phyloP scores from a whole-genome alignment of 2,329 filamentous ascomycete species.

The Penicillium sp. region DNA sequence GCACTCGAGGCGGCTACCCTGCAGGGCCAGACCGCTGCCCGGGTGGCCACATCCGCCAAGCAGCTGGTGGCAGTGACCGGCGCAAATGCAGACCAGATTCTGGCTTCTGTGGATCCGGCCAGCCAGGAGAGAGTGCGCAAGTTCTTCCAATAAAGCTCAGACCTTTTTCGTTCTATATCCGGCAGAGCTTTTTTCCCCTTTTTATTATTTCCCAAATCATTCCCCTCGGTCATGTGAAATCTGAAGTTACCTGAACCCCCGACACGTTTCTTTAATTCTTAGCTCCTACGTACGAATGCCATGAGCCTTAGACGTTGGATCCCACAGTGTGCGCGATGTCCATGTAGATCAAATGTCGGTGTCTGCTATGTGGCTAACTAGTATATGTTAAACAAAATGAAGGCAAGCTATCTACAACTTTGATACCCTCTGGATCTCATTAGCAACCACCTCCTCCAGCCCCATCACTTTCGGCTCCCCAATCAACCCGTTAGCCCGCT shows the following conservation, averaged over 20 bases:
- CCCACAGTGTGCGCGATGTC: not conserved
- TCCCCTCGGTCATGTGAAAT: conserved; percentile 26
- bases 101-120: conserved; percentile 73
- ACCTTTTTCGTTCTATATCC: conserved; percentile 22
- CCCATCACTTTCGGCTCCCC: conserved; percentile 54
- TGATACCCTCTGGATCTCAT: conserved; percentile 18
- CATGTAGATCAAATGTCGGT: not conserved
- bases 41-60: conserved; percentile 76
- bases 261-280: conserved; percentile 20
- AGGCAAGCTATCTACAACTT: conserved; percentile 6
- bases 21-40: conserved; percentile 74
- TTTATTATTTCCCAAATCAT: conserved; percentile 17
- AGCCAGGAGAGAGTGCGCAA: conserved; percentile 75
- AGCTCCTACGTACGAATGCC: conserved; percentile 9
- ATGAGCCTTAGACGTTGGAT: conserved; percentile 7
- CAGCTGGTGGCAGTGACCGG: conserved; percentile 69
- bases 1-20: conserved; percentile 89
- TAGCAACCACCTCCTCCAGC: conserved; percentile 48
- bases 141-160: conserved; percentile 63
- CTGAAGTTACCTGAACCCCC: conserved; percentile 22
- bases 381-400: not conserved
- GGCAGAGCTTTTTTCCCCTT: conserved; percentile 6
- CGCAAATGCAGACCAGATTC: conserved; percentile 71
- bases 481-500: conserved; percentile 63
- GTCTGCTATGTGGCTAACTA: not conserved